A percentile compares a stretch with the other conserved stretches of the same genome.
Conservation (phyloP, 345 rosid species). For the Barbarea vulgaris region DNA sequence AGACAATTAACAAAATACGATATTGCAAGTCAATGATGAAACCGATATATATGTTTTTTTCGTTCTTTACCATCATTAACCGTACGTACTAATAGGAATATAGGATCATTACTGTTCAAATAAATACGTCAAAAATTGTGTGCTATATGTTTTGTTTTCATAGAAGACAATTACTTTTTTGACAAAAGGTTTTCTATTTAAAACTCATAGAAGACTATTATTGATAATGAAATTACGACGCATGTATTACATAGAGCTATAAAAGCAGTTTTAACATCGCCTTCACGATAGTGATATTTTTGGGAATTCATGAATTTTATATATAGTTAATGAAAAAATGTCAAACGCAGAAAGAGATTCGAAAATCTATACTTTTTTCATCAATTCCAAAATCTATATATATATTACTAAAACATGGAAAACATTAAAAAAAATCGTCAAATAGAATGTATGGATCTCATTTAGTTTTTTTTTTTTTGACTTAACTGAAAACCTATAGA, state of each 20-base stretch:
- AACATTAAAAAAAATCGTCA: neutral
- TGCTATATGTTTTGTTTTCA: conserved; percentile 7
- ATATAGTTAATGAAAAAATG: neutral
- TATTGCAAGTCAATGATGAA: conserved; percentile 9
- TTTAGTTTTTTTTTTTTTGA: neutral
- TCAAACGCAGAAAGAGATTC: conserved; percentile 8
- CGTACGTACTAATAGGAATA: conserved; percentile 2
- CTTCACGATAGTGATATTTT: conserved; percentile 26
- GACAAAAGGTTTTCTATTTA: no score
- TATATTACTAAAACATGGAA: neutral
- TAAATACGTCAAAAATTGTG: conserved; percentile 11
- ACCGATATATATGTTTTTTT: neutral
- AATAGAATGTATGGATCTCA: neutral
- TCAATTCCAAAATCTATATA: no score
- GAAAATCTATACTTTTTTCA: neutral
- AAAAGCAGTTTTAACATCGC: conserved; percentile 27
- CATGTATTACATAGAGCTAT: neutral
- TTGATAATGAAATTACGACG: neutral
- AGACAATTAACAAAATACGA: neutral
- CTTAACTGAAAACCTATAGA: neutral
- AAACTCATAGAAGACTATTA: no score
- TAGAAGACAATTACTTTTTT: no score
- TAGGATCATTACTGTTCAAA: neutral
- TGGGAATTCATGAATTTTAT: neutral
- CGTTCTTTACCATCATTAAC: conserved; percentile 5